Evolutionary conservation across 352 stramenopile genomes (phyloP), one percentile per base, ranked within the genome.

Genomic region (Phytophthora ohioensis): DNA sequence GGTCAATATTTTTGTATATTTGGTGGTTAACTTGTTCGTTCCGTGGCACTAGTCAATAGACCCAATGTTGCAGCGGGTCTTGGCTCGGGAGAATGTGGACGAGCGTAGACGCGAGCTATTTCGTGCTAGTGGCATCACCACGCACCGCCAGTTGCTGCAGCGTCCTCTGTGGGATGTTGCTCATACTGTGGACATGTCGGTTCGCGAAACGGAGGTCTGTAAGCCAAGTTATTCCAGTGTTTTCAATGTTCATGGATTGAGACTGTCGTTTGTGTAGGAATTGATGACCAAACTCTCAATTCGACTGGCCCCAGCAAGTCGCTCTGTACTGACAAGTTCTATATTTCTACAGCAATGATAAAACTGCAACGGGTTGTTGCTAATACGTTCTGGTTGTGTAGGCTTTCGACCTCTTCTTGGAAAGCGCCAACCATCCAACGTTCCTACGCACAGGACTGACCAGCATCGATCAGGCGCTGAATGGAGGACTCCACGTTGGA

Each of bases 341-440:
- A 0, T 15, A 47, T 49, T 52, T 56, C 10, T 52, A 42, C 15
- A 31, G 4, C 5, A 41, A 59, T 52, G 21, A 15, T 17, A 30
- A 13, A 10, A 32, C 4, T 63, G 36, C 48, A 32, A 57, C 31
- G 21, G 15, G 15, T 46, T 58, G 10, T 42, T 53, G 48, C 13
- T 73, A 36, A 55, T 11, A 36, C 21, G 15, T 9, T 79, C 5
- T 17, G 15, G 21, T 41, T 58, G 6, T 35, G 21, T 36, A 95
- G 88, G 88, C 81, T 1, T 90, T 95, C 51, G 87, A 91, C 15
- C 75, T 95, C 76, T 95, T 94, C 58, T 59, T 95, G 41, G 75
- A 90, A 63, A 89, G 80, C 38, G 78, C 71, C 38, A 94, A 93
- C 55, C 77, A 85, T 13, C 86, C 88, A 5, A 78, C 73, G 54